A percentile compares a stretch with the other conserved stretches of the same genome.
phyloP scores from a whole-genome alignment of 2,329 filamentous ascomycete genomes.

The Leptographium galeiforme region DNA sequence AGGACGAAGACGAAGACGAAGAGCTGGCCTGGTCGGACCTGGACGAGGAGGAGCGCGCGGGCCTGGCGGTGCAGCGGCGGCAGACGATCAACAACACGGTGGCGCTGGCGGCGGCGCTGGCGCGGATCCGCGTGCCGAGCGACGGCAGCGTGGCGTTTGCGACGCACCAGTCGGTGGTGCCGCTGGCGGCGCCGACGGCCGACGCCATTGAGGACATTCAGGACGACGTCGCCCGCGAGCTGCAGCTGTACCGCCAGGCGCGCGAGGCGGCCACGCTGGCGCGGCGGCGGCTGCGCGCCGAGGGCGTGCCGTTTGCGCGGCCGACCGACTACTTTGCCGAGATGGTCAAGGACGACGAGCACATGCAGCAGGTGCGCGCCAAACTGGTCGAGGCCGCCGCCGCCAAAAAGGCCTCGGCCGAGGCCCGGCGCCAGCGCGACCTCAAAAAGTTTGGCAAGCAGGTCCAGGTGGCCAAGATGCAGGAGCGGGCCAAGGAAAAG shows the following conservation, averaged over 20 bases:
- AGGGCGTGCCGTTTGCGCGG: slow-evolving; percentile 73
- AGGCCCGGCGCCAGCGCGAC: slow-evolving; percentile 84
- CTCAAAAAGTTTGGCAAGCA: slow-evolving; percentile 99
- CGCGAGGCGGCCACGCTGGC: slow-evolving; percentile 65
- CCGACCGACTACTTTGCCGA: slow-evolving; percentile 96
- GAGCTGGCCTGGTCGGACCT: slow-evolving; percentile 80
- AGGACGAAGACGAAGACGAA: slow-evolving; percentile 50
- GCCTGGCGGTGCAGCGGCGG: slow-evolving; percentile 79
- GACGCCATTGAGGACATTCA: slow-evolving; percentile 65
- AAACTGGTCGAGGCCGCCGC: slow-evolving; percentile 89
- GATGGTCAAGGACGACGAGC: slow-evolving; percentile 97
- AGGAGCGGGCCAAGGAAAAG: slow-evolving; percentile 89
- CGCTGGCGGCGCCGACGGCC: slow-evolving; percentile 46
- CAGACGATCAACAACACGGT: slow-evolving; percentile 95
- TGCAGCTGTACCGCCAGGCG: slow-evolving; percentile 85
- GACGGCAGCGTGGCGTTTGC: slow-evolving; percentile 53
- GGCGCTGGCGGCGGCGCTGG: slow-evolving; percentile 67
- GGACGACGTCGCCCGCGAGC: slow-evolving; percentile 83
- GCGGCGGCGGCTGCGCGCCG: slow-evolving; percentile 61
- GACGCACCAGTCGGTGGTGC: slow-evolving; percentile 65
- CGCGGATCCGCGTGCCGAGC: slow-evolving; percentile 62
- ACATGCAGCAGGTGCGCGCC: slow-evolving; percentile 93
- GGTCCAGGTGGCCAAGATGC: slow-evolving; percentile 89
- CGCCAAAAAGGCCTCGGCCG: slow-evolving; percentile 78
- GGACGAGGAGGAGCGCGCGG: slow-evolving; percentile 61